A percentile compares a stretch with the other conserved stretches of the same genome.
Evolutionary conservation across 139 green algal species (phyloP).

Genomic region (Chlamydomonas sp.): DNA sequence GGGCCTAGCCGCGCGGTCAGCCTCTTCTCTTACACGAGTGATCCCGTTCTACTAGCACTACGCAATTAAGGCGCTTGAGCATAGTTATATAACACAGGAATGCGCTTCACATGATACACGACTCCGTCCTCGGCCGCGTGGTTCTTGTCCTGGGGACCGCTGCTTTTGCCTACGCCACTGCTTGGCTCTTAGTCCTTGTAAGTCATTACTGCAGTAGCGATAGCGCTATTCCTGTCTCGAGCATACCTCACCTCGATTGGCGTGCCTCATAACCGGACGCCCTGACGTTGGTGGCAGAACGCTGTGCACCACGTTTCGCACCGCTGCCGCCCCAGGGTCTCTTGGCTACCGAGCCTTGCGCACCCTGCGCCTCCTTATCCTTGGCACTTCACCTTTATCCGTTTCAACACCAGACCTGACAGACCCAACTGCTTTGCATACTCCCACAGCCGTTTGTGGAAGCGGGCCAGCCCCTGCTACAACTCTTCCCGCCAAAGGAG

Average conservation of each 20-base stretch:
- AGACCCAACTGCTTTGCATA: too few species aligned
- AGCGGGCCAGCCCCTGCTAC: conserved; percentile 48
- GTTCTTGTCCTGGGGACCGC: not conserved
- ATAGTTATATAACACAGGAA: not conserved
- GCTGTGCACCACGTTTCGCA: too few species aligned
- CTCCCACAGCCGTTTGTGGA: conserved; percentile 72
- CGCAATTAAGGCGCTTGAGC: not conserved
- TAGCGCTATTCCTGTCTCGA: not conserved
- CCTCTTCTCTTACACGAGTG: too few species aligned
- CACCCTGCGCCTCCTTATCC: too few species aligned
- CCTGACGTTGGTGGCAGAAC: too few species aligned
- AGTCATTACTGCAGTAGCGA: not conserved
- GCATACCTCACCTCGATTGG: not conserved
- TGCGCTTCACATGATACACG: not conserved
- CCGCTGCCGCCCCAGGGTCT: too few species aligned
- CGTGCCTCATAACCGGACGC: too few species aligned
- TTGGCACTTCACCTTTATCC: not conserved
- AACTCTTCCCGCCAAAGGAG: conserved; percentile 50
- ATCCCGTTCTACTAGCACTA: too few species aligned
- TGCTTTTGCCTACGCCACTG: conserved; percentile 56
- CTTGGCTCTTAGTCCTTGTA: conserved; percentile 69
- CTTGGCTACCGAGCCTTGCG: too few species aligned
- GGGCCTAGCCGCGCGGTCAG: too few species aligned
- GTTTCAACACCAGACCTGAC: not conserved
- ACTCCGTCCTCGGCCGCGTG: not conserved